Conservation (phyloP, 2,329 filamentous ascomycete genomes). For the Phoma sp. region DNA sequence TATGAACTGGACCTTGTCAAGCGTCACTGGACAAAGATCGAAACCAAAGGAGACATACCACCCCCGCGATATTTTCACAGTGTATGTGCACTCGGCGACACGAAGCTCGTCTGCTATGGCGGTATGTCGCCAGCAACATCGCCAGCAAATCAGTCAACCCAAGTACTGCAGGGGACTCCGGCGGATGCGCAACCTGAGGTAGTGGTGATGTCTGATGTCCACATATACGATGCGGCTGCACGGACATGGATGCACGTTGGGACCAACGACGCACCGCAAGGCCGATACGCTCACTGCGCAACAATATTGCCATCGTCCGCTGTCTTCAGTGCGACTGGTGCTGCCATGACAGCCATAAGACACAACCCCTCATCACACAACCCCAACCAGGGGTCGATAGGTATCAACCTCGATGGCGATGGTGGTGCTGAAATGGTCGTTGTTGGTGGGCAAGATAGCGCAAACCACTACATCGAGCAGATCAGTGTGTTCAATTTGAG, state of each 20-base stretch:
- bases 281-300: conserved; percentile 95
- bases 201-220: conserved; percentile 96
- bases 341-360: conserved; percentile 84
- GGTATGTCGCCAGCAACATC: conserved; percentile 86
- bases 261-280: conserved; percentile 83
- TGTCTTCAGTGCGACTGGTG: conserved; percentile 81
- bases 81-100: conserved; percentile 90
- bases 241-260: conserved; percentile 85
- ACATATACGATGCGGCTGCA: conserved; percentile 87
- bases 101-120: conserved; percentile 96
- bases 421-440: conserved; percentile 97
- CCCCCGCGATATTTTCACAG: conserved; percentile 97
- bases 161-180: conserved; percentile 44
- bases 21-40: conserved; percentile 91
- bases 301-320: conserved; percentile 89
- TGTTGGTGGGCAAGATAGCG: conserved; percentile 92
- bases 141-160: conserved; percentile 45
- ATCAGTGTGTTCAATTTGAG: conserved; percentile 97
- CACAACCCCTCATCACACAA: conserved; percentile 85
- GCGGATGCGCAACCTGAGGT: conserved; percentile 81
- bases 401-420: conserved; percentile 85
- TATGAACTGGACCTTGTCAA: conserved; percentile 92
- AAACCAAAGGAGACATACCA: conserved; percentile 82
- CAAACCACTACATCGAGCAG: conserved; percentile 99
- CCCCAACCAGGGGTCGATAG: conserved; percentile 85